phyloP scores from a whole-genome alignment of 768 basidiomycete genomes.

The Lactifluus hygrophoroides region DNA sequence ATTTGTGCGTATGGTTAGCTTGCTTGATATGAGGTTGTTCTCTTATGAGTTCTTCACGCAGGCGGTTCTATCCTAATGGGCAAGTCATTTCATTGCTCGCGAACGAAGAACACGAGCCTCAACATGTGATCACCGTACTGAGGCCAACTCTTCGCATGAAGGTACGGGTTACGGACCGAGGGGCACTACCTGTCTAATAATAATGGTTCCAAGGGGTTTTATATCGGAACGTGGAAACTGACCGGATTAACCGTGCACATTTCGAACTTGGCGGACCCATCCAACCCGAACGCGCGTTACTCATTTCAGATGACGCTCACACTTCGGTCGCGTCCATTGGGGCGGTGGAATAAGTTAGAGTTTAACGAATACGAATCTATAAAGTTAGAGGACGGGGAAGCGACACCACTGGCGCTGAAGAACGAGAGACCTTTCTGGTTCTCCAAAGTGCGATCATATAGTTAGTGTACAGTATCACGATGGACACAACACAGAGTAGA shows the following conservation, averaged over 20 bases:
- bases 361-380: conserved; percentile 68
- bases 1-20: conserved; percentile 58
- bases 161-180: conserved; percentile 32
- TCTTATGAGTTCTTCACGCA: conserved; percentile 23
- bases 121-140: conserved; percentile 65
- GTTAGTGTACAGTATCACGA: no score
- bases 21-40: background rate
- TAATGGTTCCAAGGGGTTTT: conserved; percentile 46
- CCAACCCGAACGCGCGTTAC: conserved; percentile 37
- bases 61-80: conserved; percentile 83
- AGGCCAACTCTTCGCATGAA: conserved; percentile 74
- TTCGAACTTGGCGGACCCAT: conserved; percentile 52
- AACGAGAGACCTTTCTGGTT: conserved; percentile 92
- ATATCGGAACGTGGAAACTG: conserved; percentile 67
- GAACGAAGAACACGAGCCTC: conserved; percentile 66
- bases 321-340: conserved; percentile 69
- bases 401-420: conserved; percentile 58
- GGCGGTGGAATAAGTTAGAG: conserved; percentile 78
- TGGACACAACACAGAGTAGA: conserved; percentile 9
- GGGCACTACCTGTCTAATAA: background rate
- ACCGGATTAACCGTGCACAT: conserved; percentile 50
- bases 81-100: conserved; percentile 78
- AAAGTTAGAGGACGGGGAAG: conserved; percentile 66
- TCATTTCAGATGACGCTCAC: conserved; percentile 65
- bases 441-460: conserved; percentile 75